These are phyloP conservation scores for Mycena capillaripes DNA, from an alignment of 768 basidiomycete species.

Conservation along the genomic window DNA sequence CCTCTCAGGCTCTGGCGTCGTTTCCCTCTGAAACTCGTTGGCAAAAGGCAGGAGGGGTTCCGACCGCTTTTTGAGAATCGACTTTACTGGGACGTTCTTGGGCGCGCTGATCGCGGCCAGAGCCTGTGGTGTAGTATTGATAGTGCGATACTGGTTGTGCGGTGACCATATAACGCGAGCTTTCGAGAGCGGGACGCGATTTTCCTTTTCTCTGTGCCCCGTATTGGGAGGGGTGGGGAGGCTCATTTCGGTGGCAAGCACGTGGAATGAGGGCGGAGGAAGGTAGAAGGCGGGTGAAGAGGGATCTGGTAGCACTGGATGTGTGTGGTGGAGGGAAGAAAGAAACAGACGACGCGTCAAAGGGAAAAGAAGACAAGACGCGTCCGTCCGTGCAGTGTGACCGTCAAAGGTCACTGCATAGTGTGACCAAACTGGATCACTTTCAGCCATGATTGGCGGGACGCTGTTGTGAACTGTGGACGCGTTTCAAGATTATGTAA, in stretches of 20 bases:
- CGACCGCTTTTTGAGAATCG: conserved; percentile 77
- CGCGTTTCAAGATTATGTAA: no score
- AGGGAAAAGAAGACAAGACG: background rate
- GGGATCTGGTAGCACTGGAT: conserved; percentile 15
- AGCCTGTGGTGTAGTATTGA: conserved; percentile 50
- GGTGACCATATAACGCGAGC: conserved; percentile 64
- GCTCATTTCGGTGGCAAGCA: conserved; percentile 18
- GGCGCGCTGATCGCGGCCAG: conserved; percentile 49
- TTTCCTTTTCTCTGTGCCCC: conserved; percentile 53
- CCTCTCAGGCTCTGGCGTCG: conserved; percentile 83
- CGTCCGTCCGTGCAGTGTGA: no score
- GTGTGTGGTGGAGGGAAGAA: background rate
- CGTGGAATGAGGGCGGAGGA: background rate
- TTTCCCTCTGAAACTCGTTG: conserved; percentile 66
- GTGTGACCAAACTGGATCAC: no score
- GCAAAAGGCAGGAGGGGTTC: conserved; percentile 54
- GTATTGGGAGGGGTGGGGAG: conserved; percentile 39
- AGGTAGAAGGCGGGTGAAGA: background rate
- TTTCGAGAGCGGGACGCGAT: conserved; percentile 48
- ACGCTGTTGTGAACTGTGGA: no score
- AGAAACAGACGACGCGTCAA: conserved; percentile 10
- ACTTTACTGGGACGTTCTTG: conserved; percentile 65
- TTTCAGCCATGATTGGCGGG: no score
- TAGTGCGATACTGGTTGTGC: conserved; percentile 61
- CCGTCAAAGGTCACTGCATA: no score